Conservation (phyloP, 140 eudicot species). For the Flaveria floridana region DNA sequence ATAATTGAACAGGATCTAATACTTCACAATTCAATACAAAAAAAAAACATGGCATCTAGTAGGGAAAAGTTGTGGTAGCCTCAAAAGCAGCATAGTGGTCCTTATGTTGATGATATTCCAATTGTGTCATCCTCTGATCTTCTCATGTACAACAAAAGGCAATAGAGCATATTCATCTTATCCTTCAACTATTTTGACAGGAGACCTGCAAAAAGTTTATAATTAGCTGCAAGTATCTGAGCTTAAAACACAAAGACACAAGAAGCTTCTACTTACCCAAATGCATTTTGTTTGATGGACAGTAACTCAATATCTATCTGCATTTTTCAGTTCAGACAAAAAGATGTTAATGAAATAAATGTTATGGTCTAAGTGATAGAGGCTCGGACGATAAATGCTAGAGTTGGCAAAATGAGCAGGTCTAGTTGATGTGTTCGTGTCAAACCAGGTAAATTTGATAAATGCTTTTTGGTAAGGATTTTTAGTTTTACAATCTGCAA, state of each 20-base stretch:
- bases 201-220: conserved; percentile 46
- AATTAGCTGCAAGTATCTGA: neutral
- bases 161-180: conserved; percentile 32
- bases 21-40: conserved; percentile 2
- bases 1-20: conserved; percentile 18
- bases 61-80: conserved; percentile 31
- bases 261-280: conserved; percentile 58
- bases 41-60: conserved; percentile 7
- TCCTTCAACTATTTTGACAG: conserved; percentile 84
- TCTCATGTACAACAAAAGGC: conserved; percentile 28
- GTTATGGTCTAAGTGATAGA: neutral
- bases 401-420: no score
- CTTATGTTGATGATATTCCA: conserved; percentile 32
- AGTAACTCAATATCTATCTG: conserved; percentile 87
- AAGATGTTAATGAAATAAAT: conserved; percentile 7
- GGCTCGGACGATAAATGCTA: neutral
- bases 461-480: no score
- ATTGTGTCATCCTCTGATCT: conserved; percentile 24
- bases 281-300: conserved; percentile 89
- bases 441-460: no score
- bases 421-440: no score
- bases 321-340: conserved; percentile 24
- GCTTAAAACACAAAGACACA: neutral
- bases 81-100: conserved; percentile 16
- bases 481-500: no score